Base-by-base conservation (phyloP, 1,284 basidiomycete species). In the Stygiomarasmius scandens region DNA sequence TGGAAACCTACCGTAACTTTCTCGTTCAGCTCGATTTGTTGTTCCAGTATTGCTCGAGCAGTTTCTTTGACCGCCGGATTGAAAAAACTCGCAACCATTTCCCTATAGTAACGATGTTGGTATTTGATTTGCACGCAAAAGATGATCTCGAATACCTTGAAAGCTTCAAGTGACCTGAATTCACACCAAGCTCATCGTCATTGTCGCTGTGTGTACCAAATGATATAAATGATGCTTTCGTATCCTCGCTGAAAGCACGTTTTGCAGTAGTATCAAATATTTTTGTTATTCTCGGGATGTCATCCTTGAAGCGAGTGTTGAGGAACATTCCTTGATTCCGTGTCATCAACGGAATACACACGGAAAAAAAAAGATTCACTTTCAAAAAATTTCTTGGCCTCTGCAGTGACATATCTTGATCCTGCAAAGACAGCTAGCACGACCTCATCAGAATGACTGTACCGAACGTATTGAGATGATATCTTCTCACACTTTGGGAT, bases 401-500 rank as follows among this genome's bases (percentile, higher is more conserved):
- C 41, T 9, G 14, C 22, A 25, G 43, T 51, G 6, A 56, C 55
- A 46, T 36, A 51, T 6, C 45, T 43, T 2, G 55, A 56, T 2
- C 55, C 55, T 14, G 47, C 36, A 32, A 25, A 56, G 10, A 34
- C 12, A 36, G 47, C 49, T 52, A 24, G 4, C n/a, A 44, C 24
- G 16, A 12, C 32, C 45, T n/a, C n/a, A n/a, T n/a, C n/a, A n/a
- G n/a, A n/a, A n/a, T n/a, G n/a, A n/a, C n/a, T n/a, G n/a, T n/a
- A n/a, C n/a, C n/a, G n/a, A n/a, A n/a, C n/a, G n/a, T n/a, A n/a
- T n/a, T n/a, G n/a, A n/a, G n/a, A n/a, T n/a, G n/a, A n/a, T n/a
- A n/a, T n/a, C n/a, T n/a, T n/a, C 51, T 34, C 22, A 60, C 58
- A 60, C 38, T 57, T 12, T 3, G 58, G 55, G 14, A 23, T 34